Base-by-base conservation (phyloP, 441 rosid genomes). In the Mallotus japonicus region DNA sequence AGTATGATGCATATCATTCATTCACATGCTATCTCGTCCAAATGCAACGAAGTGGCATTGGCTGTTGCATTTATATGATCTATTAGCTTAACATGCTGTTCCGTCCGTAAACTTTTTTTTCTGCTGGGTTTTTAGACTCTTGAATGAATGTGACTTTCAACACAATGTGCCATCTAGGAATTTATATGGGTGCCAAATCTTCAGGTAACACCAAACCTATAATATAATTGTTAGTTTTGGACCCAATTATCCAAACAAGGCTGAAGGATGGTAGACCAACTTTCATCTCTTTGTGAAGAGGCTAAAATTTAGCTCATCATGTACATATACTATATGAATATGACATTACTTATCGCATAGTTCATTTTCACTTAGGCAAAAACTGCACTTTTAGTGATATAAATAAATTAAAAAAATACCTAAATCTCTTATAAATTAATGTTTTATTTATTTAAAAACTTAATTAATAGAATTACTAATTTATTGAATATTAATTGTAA, bases 181-280 rank as follows among this genome's bases (percentile, higher is more conserved):
- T 22, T 56, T 42, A 24, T 46, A 14, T 57, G 22, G 61, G 53
- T 53, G 42, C 58, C 16, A 28, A 1, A 51, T 51, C 12, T 54
- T 28, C n/a, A 24, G 62, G 28, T 13, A 66, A 69, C 56, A 32
- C 62, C 62, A 69, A 17, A 69, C 34, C n/a, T 68, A 12, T 54
- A n/a, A 15, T 34, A 3, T 34, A 54, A 40, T 42, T 51, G 3
- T 54, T 49, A 28, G 7, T 28, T 66, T 54, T 55, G 34, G 47
- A 50, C 61, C 47, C 32, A 53, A 37, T 37, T 4, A 37, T 6
- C 40, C 40, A 37, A 37, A 4, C 40, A 54, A n/a, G 32, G 50
- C 47, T 34, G 60, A 32, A 17, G 0, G 44, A 17, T 34, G 47
- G 7, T 62, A 8, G 6, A 44, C 47, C 19, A 16, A 62, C 24